A percentile compares a stretch with the other conserved stretches of the same genome.
Evolutionary conservation across 2,329 filamentous ascomycete species (phyloP).

Genomic region (Clonostachys sp.): DNA sequence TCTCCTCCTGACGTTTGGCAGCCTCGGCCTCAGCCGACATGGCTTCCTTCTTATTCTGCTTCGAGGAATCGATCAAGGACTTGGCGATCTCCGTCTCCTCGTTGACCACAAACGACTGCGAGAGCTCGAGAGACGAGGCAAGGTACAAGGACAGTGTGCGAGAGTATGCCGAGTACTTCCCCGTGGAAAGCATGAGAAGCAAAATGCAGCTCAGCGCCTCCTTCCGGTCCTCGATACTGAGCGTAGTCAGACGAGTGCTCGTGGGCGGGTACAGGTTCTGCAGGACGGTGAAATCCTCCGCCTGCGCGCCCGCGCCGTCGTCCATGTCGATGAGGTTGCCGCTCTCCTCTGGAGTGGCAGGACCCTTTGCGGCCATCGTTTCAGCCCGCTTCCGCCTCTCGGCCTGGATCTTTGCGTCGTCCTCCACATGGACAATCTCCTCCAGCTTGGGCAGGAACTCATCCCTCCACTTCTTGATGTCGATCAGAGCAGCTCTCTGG

Average conservation of each 20-base stretch:
- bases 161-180: constrained; percentile 72
- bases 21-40: constrained; percentile 76
- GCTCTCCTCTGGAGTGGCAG: constrained; percentile 25
- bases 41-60: constrained; percentile 30
- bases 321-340: constrained; percentile 36
- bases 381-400: constrained; percentile 40
- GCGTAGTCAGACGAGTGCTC: constrained; percentile 47
- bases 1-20: constrained; percentile 67
- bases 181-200: constrained; percentile 65
- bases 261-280: constrained; percentile 49
- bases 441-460: constrained; percentile 66
- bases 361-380: constrained; percentile 28
- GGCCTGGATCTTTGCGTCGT: constrained; percentile 39
- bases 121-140: constrained; percentile 61
- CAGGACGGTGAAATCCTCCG: constrained; percentile 35
- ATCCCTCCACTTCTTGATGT: constrained; percentile 75
- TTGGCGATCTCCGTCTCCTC: constrained; percentile 75
- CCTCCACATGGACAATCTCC: constrained; percentile 55
- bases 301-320: constrained; percentile 21
- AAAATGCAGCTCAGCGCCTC: constrained; percentile 67
- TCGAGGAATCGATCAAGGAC: constrained; percentile 64
- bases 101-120: constrained; percentile 54
- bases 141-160: constrained; percentile 64
- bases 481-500: constrained; percentile 52
- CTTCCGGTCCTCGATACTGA: constrained; percentile 53